Evolutionary conservation across 2,329 filamentous ascomycete genomes (phyloP), one percentile per base, ranked within the genome.

Genomic region (Diaporthe sp.): DNA sequence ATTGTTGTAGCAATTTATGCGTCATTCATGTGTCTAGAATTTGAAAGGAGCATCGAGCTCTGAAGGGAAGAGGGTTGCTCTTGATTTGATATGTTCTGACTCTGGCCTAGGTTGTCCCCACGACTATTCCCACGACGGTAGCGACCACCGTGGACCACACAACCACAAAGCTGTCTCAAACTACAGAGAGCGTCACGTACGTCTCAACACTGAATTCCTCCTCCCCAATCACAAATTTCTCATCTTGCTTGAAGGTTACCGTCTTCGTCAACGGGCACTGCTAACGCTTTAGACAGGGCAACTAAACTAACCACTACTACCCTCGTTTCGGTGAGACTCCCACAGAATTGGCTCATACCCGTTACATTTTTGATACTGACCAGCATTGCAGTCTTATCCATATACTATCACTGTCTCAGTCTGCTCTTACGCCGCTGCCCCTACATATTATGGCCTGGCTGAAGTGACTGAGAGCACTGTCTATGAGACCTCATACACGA

Each of bases 301-400:
- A 78, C 76, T 31, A 58, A 72, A 9, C 42, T 70, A 17, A 72
- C 72, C 13, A 61, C 71, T 6, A 77, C 74, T 15, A 77, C 73
- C 2, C 13, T 77, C 15, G 57, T 74, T 67, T 73, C 74, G 61
- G 77, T 78, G 51, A 72, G 76, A 37, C 37, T 19, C 15, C 28
- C 12, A 13, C 28, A 34, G 46, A 22, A 39, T 42, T 46, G 7
- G 13, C 22, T 15, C 7, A 25, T 39, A 28, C 4, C 46, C 34
- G 6, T n/a, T 31, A 0, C 12, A 13, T 17, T 37, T 34, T 39
- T 39, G 53, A 42, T 28, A 37, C 34, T 37, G 17, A 51, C 46
- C 22, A 8, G 22, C 2, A 68, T 55, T 37, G 10, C 65, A 78
- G 77, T 78, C 76, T n/a, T 77, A 73, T 39, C 76, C 76, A 5